Evolutionary conservation across 2,329 filamentous ascomycete species (phyloP).

Genomic region (Fusarium pseudoanthophilum): DNA sequence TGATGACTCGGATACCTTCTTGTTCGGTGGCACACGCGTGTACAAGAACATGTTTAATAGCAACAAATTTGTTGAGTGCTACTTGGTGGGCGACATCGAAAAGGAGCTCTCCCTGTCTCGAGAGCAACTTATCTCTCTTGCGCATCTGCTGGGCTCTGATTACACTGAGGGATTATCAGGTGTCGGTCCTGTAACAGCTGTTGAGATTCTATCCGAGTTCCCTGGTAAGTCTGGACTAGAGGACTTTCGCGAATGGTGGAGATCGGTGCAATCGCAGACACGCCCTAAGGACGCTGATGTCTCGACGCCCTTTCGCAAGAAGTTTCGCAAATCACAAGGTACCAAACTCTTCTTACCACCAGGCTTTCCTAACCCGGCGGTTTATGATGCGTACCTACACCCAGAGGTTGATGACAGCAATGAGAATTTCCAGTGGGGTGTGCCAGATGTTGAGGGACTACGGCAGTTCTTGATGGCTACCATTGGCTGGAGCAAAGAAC

Average conservation of each 20-base stretch:
- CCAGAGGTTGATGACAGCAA: conserved; percentile 86
- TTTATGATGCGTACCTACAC: conserved; percentile 84
- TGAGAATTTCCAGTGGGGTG: conserved; percentile 91
- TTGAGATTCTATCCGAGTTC: conserved; percentile 96
- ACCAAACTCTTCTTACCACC: conserved; percentile 88
- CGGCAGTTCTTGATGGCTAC: conserved; percentile 88
- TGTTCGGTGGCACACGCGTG: conserved; percentile 94
- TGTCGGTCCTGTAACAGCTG: conserved; percentile 91
- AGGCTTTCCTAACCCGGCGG: conserved; percentile 80
- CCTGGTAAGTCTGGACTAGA: conserved; percentile 68
- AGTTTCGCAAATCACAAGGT: conserved; percentile 82
- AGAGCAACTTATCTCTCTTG: conserved; percentile 87
- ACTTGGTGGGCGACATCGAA: conserved; percentile 83
- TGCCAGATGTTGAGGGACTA: conserved; percentile 89
- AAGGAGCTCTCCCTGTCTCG: conserved; percentile 88
- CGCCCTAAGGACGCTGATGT: conserved; percentile 72
- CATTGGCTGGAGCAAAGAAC: conserved; percentile 90
- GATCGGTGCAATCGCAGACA: conserved; percentile 74
- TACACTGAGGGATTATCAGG: conserved; percentile 94
- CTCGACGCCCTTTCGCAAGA: conserved; percentile 76
- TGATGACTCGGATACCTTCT: conserved; percentile 94
- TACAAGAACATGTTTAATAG: conserved; percentile 99
- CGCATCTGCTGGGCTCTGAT: conserved; percentile 91
- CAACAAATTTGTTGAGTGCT: conserved; percentile 98
- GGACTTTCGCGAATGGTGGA: conserved; percentile 91